Evolutionary conservation across 768 basidiomycete species (phyloP).

Genomic region (Mycena galericulata): DNA sequence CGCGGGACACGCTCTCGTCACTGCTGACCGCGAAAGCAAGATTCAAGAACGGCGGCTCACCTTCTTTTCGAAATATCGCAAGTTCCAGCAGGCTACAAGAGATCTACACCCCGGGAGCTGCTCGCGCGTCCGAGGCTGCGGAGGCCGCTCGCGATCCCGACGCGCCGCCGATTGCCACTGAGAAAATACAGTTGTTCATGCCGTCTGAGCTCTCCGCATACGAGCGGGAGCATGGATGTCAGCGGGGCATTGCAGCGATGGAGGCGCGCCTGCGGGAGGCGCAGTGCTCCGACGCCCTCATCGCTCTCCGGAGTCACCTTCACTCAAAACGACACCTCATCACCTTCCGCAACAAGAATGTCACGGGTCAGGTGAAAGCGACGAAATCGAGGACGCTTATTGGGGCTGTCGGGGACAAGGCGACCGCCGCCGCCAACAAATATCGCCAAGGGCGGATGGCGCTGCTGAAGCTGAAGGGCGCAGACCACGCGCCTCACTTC

Average conservation of each 20-base stretch:
- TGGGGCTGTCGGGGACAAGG: too few species aligned
- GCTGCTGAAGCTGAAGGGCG: too few species aligned
- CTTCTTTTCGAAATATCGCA: constrained; percentile 1
- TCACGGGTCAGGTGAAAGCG: not conserved
- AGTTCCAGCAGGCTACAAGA: constrained; percentile 17
- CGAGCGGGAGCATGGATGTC: too few species aligned
- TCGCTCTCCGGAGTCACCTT: not conserved
- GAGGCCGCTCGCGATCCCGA: constrained; percentile 6
- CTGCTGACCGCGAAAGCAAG: constrained; percentile 9
- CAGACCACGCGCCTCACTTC: not conserved
- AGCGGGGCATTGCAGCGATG: too few species aligned
- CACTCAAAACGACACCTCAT: constrained; percentile 24
- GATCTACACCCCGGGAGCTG: constrained; percentile 21
- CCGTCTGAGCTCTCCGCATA: not conserved
- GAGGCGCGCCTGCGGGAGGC: too few species aligned
- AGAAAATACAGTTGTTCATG: not conserved
- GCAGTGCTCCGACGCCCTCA: too few species aligned
- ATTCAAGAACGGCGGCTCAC: constrained; percentile 22
- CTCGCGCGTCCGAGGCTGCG: not conserved
- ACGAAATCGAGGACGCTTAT: too few species aligned
- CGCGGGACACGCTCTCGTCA: not conserved
- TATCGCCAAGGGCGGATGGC: too few species aligned
- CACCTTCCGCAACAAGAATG: constrained; percentile 9
- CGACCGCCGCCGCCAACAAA: too few species aligned
- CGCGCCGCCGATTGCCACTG: not conserved